A percentile compares a stretch with the other conserved stretches of the same genome.
Evolutionary conservation across 495 filamentous ascomycete genomes (phyloP).

Genomic region (Hypoxylon lenormandii): DNA sequence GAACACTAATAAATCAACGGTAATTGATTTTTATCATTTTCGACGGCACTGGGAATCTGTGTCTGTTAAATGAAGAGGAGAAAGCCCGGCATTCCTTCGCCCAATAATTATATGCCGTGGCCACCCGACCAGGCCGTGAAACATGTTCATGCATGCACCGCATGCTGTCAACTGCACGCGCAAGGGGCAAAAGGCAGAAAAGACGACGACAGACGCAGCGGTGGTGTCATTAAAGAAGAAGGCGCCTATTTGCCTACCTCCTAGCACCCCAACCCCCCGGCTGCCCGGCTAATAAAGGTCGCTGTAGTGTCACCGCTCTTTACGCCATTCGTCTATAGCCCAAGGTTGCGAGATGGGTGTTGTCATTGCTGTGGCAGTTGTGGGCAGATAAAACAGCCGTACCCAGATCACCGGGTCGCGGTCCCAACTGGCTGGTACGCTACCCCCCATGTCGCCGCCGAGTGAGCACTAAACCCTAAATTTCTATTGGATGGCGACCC

Average conservation of each 20-base stretch:
- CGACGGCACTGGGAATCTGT: not conserved
- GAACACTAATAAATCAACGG: not conserved
- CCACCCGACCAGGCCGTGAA: not conserved
- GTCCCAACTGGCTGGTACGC: slow-evolving; percentile 31
- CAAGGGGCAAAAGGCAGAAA: not conserved
- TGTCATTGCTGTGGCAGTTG: too few species aligned
- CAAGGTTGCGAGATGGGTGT: slow-evolving; percentile 24
- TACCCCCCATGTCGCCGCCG: slow-evolving; percentile 15
- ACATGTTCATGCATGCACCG: slow-evolving; percentile 22
- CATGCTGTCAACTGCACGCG: slow-evolving; percentile 17
- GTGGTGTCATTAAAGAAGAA: slow-evolving; percentile 4
- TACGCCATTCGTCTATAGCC: slow-evolving; percentile 18
- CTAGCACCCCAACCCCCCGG: not conserved
- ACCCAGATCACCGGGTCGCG: slow-evolving; percentile 35
- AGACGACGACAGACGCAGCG: not conserved
- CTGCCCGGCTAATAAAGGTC: slow-evolving; percentile 6
- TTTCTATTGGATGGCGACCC: slow-evolving; percentile 16
- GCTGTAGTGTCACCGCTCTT: slow-evolving; percentile 44
- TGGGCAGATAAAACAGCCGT: not conserved
- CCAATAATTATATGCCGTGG: not conserved
- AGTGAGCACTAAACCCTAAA: slow-evolving; percentile 2
- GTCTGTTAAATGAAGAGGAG: not conserved
- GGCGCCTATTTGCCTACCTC: not conserved
- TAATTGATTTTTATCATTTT: not conserved
- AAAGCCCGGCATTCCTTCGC: not conserved